Conservation (phyloP, 805 yeast genomes). For the Candida saitoana region DNA sequence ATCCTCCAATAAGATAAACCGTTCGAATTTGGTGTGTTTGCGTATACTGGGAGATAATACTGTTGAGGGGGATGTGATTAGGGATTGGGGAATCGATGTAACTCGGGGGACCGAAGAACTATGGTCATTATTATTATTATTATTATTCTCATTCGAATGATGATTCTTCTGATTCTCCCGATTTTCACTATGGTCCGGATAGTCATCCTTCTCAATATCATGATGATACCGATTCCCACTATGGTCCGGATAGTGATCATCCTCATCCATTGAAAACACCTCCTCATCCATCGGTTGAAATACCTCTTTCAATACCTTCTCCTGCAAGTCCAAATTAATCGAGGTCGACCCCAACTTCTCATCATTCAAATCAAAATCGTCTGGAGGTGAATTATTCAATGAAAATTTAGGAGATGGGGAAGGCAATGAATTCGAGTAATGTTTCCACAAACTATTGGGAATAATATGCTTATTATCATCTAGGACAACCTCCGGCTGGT, state of each 20-base stretch:
- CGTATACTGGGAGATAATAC: slow-evolving; percentile 21
- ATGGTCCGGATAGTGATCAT: slow-evolving; percentile 14
- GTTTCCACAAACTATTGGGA: slow-evolving; percentile 72
- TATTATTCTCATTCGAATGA: no score
- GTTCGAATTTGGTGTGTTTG: slow-evolving; percentile 58
- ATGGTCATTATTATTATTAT: background rate
- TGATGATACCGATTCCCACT: no score
- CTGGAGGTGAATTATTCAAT: background rate
- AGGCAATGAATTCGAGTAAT: slow-evolving; percentile 42
- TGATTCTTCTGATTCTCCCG: no score
- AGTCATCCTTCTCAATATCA: slow-evolving; percentile 4
- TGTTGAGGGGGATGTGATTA: slow-evolving; percentile 2
- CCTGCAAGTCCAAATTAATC: slow-evolving; percentile 36
- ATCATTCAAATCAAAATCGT: slow-evolving; percentile 1
- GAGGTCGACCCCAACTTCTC: slow-evolving; percentile 27
- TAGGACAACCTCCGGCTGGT: slow-evolving; percentile 72
- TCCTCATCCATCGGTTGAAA: slow-evolving; percentile 26
- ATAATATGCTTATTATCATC: slow-evolving; percentile 91
- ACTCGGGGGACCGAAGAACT: background rate
- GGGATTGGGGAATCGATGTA: background rate
- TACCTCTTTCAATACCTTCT: slow-evolving; percentile 35
- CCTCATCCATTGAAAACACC: slow-evolving; percentile 46
- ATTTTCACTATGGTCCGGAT: background rate
- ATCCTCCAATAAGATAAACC: slow-evolving; percentile 87
- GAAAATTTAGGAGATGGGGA: slow-evolving; percentile 12